These are phyloP conservation scores for Melaleuca quinquenervia DNA, from an alignment of 345 rosid species.

Conservation along the genomic window DNA sequence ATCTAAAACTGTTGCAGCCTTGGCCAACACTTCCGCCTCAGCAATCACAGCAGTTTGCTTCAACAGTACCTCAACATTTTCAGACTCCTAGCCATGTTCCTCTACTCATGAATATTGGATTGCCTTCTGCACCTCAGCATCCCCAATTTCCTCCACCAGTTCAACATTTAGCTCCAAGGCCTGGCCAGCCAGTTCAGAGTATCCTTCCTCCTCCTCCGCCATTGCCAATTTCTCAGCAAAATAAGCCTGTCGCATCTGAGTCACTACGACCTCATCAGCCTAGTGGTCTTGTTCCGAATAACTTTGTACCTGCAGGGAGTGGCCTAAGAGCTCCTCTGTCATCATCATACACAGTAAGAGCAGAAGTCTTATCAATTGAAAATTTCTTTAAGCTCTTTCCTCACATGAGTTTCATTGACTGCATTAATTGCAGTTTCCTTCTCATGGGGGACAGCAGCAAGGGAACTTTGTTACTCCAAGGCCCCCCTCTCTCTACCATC, in stretches of 20 bases:
- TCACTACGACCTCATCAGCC: constrained; percentile 35
- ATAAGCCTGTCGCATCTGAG: constrained; percentile 35
- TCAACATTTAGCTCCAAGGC: constrained; percentile 58
- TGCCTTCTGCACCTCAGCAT: constrained; percentile 56
- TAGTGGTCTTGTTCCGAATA: constrained; percentile 36
- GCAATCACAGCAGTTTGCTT: constrained; percentile 55
- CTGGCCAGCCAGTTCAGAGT: constrained; percentile 46
- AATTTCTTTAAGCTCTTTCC: not conserved
- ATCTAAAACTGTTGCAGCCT: constrained; percentile 36
- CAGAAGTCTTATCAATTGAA: not conserved
- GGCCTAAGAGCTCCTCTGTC: constrained; percentile 48
- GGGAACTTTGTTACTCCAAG: constrained; percentile 15
- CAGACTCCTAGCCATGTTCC: constrained; percentile 49
- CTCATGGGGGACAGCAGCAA: constrained; percentile 44
- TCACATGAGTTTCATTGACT: constrained; percentile 3
- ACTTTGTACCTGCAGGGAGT: constrained; percentile 39
- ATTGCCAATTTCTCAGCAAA: constrained; percentile 38
- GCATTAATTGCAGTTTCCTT: constrained; percentile 50
- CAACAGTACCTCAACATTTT: constrained; percentile 60
- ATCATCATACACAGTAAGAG: constrained; percentile 59
- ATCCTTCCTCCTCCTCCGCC: constrained; percentile 42
- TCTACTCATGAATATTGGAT: constrained; percentile 49
- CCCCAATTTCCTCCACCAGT: constrained; percentile 50
- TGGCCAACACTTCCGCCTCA: constrained; percentile 50
- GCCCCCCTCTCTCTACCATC: constrained; percentile 34